Percentiles rank a stretch among this genome's conserved stretches.
Conservation (phyloP, 1,284 basidiomycete species). For the Ceratobasidium sp. region DNA sequence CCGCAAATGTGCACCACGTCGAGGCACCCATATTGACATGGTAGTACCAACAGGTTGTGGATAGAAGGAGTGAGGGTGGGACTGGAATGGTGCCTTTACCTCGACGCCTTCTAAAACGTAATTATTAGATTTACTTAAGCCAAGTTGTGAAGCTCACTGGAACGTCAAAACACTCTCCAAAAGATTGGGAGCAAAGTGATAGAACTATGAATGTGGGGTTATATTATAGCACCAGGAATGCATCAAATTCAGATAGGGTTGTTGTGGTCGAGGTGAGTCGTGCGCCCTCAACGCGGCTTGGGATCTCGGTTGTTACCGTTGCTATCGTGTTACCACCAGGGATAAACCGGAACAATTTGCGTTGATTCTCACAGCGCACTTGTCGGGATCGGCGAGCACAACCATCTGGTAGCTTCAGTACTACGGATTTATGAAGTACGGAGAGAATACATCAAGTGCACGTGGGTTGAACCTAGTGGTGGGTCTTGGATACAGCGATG, state of each 20-base stretch:
- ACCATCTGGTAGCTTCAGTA: no score
- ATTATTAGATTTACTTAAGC: conserved; percentile 8
- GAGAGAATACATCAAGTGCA: neutral
- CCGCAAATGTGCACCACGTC: conserved; percentile 19
- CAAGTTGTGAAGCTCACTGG: conserved; percentile 9
- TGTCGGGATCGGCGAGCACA: neutral
- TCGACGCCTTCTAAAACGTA: conserved; percentile 6
- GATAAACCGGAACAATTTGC: conserved; percentile 25
- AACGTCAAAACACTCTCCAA: neutral
- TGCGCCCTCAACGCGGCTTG: conserved; percentile 12
- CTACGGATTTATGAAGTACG: neutral
- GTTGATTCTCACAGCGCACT: conserved; percentile 7
- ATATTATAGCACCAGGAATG: conserved; percentile 1
- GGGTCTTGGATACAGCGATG: conserved; percentile 60
- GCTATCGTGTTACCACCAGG: neutral
- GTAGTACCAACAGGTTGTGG: neutral
- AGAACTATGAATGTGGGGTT: neutral
- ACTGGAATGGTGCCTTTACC: neutral
- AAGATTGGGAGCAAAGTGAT: neutral
- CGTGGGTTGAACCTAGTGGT: conserved; percentile 7
- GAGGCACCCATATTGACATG: conserved; percentile 47
- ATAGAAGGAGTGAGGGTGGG: neutral
- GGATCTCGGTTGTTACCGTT: conserved; percentile 9
- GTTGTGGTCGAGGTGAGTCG: conserved; percentile 20
- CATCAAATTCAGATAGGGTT: conserved; percentile 14